phyloP scores from a whole-genome alignment of 129 eudicot species.

The Scalesia atractyloides region DNA sequence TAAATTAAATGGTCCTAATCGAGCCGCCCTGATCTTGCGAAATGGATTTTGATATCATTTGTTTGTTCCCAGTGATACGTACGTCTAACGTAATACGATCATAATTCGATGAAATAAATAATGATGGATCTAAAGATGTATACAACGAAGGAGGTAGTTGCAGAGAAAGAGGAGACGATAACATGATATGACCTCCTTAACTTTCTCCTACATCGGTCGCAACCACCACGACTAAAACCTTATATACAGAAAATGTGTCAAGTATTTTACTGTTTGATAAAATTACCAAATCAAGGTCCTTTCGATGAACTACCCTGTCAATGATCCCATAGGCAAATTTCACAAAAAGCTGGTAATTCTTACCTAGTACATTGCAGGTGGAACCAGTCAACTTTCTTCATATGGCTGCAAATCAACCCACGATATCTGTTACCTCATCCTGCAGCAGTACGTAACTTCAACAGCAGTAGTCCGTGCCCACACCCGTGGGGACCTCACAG shows the following conservation, averaged over 20 bases:
- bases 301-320: no score
- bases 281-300: neutral
- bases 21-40: no score
- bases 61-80: neutral
- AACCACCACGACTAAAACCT: neutral
- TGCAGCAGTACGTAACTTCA: slow-evolving; percentile 18
- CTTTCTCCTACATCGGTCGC: neutral
- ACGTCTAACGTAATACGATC: no score
- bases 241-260: neutral
- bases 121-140: neutral
- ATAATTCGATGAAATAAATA: no score
- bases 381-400: slow-evolving; percentile 24
- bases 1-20: no score
- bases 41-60: neutral
- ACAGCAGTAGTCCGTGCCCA: neutral
- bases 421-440: neutral
- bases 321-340: neutral
- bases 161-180: neutral
- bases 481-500: neutral
- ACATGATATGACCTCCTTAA: neutral
- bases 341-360: neutral
- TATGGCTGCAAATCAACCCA: slow-evolving; percentile 17
- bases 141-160: neutral
- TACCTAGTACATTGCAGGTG: slow-evolving; percentile 21
- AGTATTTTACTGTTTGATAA: neutral